Evolutionary conservation across 225 moss, liverwort and hornwort genomes (phyloP), one percentile per base, ranked within the genome.

Genomic region (Polytrichum commune): DNA sequence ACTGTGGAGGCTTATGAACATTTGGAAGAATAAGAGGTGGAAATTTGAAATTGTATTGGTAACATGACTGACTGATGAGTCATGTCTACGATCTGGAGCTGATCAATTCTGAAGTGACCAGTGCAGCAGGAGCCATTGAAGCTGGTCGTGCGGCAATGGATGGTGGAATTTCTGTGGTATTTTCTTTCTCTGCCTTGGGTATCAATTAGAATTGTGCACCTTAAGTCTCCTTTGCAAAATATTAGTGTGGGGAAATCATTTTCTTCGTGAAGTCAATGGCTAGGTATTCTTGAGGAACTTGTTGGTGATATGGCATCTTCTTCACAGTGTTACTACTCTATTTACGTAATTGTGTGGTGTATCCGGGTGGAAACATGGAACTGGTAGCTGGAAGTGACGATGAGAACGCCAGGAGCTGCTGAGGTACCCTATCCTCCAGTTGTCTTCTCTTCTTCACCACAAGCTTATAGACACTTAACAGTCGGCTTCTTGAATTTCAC

Each of bases 61-160:
- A 10, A 38, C 38, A 38, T 38, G 26, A 53, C 35, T 33, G 29
- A 33, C 7, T 18, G n/a, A 28, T 46, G 30, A 62, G 29, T 24
- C 35, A 27, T 10, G 38, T 10, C 46, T 46, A 46, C 46, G 46
- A 46, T 46, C 46, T 46, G 16, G n/a, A 53, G 60, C 61, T 63
- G 58, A 55, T 26, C 60, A 33, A 18, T 19, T 64, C 8, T 53
- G 65, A 18, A 19, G 69, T 66, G 73, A 82, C 80, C 86, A 95
- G 92, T 73, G 74, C 89, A 77, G 86, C 79, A 23, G 74, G 85
- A 73, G 96, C 92, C 19, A 78, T 96, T 67, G 77, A 77, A 76
- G 93, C 91, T 55, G 93, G 84, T 72, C 87, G 93, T 64, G 96
- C 93, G 55, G 90, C 93, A 70, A 83, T 96, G 38, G 85, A 96